phyloP scores from a whole-genome alignment of 2,329 filamentous ascomycete genomes.

The Ophidiomyces ophidiicola region DNA sequence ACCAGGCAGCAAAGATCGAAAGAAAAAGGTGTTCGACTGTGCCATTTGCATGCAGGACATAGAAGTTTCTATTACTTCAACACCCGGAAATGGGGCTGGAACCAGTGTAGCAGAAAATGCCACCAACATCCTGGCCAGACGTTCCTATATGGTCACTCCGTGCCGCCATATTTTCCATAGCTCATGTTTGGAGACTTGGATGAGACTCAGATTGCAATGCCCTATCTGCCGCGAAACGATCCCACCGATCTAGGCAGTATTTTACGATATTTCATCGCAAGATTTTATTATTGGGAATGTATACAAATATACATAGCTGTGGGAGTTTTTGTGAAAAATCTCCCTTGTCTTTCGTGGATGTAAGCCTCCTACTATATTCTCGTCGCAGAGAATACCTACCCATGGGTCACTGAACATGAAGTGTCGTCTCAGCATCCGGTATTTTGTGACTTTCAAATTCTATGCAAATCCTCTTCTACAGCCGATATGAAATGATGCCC shows the following conservation, averaged over 20 bases:
- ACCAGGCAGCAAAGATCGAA: slow-evolving; percentile 34
- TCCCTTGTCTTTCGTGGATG: no score
- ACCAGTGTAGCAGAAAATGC: slow-evolving; percentile 33
- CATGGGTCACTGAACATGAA: no score
- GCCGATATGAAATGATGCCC: no score
- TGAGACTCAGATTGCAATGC: slow-evolving; percentile 84
- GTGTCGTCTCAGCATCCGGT: no score
- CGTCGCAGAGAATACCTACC: no score
- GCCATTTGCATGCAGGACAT: slow-evolving; percentile 89
- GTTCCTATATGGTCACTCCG: slow-evolving; percentile 92
- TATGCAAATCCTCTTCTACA: no score
- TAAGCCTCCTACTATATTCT: no score
- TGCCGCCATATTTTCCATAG: slow-evolving; percentile 95
- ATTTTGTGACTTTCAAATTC: no score
- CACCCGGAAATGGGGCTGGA: slow-evolving; percentile 30
- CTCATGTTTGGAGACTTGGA: slow-evolving; percentile 85
- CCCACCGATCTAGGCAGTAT: slow-evolving; percentile 56
- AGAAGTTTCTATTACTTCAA: slow-evolving; percentile 64
- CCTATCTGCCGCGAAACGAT: slow-evolving; percentile 87
- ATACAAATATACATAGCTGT: no score
- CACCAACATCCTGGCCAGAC: slow-evolving; percentile 59
- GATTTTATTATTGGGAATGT: no score
- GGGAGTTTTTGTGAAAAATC: no score
- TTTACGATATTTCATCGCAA: background rate
- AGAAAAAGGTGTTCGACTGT: slow-evolving; percentile 65